Conservation (phyloP, 805 yeast genomes). For the Tetrapisispora nanseiensis region DNA sequence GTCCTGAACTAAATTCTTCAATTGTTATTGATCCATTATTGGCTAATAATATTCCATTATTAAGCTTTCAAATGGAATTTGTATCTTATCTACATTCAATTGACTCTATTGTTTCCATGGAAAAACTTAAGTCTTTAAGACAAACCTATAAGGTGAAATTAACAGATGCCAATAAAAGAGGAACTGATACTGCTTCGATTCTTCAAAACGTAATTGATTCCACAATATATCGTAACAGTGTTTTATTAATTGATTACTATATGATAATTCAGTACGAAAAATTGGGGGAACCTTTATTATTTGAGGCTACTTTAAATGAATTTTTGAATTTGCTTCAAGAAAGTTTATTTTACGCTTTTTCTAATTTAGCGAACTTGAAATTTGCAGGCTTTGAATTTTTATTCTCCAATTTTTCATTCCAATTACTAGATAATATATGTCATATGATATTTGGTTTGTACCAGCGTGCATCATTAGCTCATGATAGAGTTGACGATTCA, state of each 20-base stretch:
- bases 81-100: slow-evolving; percentile 22
- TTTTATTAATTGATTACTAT: slow-evolving; percentile 17
- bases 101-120: slow-evolving; percentile 16
- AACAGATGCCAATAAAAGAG: slow-evolving; percentile 17
- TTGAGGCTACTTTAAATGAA: slow-evolving; percentile 14
- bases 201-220: slow-evolving; percentile 22
- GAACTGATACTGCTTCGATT: slow-evolving; percentile 17
- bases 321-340: slow-evolving; percentile 21
- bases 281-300: slow-evolving; percentile 11
- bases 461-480: slow-evolving; percentile 9
- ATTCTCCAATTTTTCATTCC: slow-evolving; percentile 22
- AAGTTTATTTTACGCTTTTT: slow-evolving; percentile 24
- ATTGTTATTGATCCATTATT: slow-evolving; percentile 21
- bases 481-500: not conserved
- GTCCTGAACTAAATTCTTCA: slow-evolving; percentile 13
- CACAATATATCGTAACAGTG: slow-evolving; percentile 21
- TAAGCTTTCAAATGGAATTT: slow-evolving; percentile 18
- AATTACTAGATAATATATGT: slow-evolving; percentile 15
- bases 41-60: slow-evolving; percentile 12
- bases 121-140: slow-evolving; percentile 11
- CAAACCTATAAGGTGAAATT: slow-evolving; percentile 14
- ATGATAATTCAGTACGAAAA: slow-evolving; percentile 21
- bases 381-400: slow-evolving; percentile 27
- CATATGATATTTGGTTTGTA: slow-evolving; percentile 20
- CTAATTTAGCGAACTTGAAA: slow-evolving; percentile 24